Percentiles rank a stretch among this genome's conserved stretches.
Conservation (phyloP, 305 asterid species). For the Fraxinus platypoda region DNA sequence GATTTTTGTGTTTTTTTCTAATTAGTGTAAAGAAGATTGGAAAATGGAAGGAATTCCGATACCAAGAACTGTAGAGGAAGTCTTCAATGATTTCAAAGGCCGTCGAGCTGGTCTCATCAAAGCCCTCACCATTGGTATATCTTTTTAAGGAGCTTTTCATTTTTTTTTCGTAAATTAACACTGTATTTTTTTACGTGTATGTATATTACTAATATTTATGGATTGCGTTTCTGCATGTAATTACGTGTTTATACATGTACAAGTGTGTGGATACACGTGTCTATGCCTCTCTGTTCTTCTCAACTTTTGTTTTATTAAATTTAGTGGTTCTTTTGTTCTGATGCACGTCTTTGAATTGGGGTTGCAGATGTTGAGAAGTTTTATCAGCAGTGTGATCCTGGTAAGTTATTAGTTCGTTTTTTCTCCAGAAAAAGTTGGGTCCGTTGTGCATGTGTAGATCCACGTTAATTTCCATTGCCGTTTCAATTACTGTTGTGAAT, state of each 20-base stretch:
- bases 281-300: neutral
- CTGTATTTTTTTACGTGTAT: neutral
- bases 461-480: neutral
- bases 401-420: constrained; percentile 25
- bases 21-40: constrained; percentile 14
- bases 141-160: neutral
- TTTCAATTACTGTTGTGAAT: neutral
- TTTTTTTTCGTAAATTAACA: neutral
- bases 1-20: constrained; percentile 8
- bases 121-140: constrained; percentile 71
- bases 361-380: constrained; percentile 39
- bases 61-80: constrained; percentile 76
- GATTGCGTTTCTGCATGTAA: constrained; percentile 4
- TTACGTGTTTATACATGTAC: neutral
- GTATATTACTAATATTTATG: neutral
- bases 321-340: constrained; percentile 4
- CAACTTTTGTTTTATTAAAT: neutral
- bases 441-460: neutral
- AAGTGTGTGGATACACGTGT: neutral
- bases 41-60: constrained; percentile 55
- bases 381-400: constrained; percentile 38
- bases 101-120: constrained; percentile 69
- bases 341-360: neutral
- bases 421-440: neutral
- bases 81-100: constrained; percentile 70